Evolutionary conservation across 768 basidiomycete genomes (phyloP).

Genomic region (Daedalea quercina): DNA sequence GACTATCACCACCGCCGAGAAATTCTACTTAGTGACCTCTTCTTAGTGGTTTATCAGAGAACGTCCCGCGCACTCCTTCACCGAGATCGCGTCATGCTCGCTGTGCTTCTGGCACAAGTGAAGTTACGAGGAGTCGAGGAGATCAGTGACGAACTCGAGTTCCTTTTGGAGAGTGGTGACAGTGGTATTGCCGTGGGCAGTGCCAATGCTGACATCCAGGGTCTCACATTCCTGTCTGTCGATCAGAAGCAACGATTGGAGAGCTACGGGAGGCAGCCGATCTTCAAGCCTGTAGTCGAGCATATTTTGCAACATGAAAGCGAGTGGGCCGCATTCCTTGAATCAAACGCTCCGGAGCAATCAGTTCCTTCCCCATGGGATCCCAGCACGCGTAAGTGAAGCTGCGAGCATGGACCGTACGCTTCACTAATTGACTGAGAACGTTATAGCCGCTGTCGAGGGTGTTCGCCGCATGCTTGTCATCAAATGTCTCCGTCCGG

Average conservation of each 20-base stretch:
- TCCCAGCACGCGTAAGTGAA: slow-evolving; percentile 61
- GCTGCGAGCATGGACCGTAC: background rate
- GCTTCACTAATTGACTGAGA: background rate
- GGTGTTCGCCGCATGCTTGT: slow-evolving; percentile 72
- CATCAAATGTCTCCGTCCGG: slow-evolving; percentile 89
- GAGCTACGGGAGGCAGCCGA: slow-evolving; percentile 59
- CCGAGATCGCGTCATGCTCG: slow-evolving; percentile 86
- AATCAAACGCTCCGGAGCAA: slow-evolving; percentile 59
- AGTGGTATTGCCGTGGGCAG: slow-evolving; percentile 37
- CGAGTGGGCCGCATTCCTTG: slow-evolving; percentile 68
- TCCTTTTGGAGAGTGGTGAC: slow-evolving; percentile 86
- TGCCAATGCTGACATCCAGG: slow-evolving; percentile 27
- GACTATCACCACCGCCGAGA: slow-evolving; percentile 70
- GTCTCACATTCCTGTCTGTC: slow-evolving; percentile 45
- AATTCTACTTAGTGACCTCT: slow-evolving; percentile 82
- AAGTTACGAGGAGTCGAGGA: slow-evolving; percentile 78
- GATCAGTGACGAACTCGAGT: slow-evolving; percentile 80
- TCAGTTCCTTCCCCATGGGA: slow-evolving; percentile 77
- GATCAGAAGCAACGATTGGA: slow-evolving; percentile 69
- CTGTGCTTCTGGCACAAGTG: slow-evolving; percentile 84
- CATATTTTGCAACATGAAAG: slow-evolving; percentile 56
- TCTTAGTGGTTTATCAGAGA: slow-evolving; percentile 80
- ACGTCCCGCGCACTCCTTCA: slow-evolving; percentile 89
- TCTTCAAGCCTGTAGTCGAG: slow-evolving; percentile 72
- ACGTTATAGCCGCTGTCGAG: slow-evolving; percentile 52